Evolutionary conservation across 306 rosid species (phyloP), one percentile per base, ranked within the genome.

Genomic region (Ceratonia siliqua): DNA sequence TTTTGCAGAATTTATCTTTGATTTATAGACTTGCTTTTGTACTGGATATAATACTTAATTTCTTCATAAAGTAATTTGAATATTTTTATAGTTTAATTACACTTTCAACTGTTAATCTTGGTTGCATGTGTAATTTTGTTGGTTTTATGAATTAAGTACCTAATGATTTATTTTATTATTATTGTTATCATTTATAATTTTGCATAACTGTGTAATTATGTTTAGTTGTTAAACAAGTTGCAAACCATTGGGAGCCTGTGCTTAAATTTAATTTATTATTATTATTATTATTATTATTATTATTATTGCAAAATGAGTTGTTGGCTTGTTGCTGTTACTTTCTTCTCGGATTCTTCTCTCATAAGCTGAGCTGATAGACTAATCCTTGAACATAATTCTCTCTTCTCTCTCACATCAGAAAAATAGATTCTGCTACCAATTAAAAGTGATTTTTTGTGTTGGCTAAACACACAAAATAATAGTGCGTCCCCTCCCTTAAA

Each of bases 11-110:
- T 9, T 38, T 5, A 38, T 18, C 33, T 61, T 9, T 61, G 67
- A 61, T 27, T 58, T 30, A 22, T 13, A 5, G 10, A 1, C 10
- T 33, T 63, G 77, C 39, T 50, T 64, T 30, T 17, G 24, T 57
- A 0, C 56, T 17, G 2, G 9, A 20, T 46, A 55, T 53, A 62
- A 33, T 30, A 5, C 43, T 68, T 68, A 12, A 8, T 52, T 50
- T 21, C 24, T 49, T 38, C 18, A n/a, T 18, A 53, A 28, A 39
- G 38, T 39, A 15, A 12, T 62, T 69, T 13, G n/a, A 39, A 32
- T 80, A 30, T 59, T 38, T 36, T 76, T 52, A 62, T 75, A 49
- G 58, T 74, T 21, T 15, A 15, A 33, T 41, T 49, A 28, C 2
- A 8, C 32, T 28, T 63, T 36, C 14, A 45, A 10, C 66, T 46